Evolutionary conservation across 225 moss, liverwort and hornwort species (phyloP).

Genomic region (Pleurozium schreberi): DNA sequence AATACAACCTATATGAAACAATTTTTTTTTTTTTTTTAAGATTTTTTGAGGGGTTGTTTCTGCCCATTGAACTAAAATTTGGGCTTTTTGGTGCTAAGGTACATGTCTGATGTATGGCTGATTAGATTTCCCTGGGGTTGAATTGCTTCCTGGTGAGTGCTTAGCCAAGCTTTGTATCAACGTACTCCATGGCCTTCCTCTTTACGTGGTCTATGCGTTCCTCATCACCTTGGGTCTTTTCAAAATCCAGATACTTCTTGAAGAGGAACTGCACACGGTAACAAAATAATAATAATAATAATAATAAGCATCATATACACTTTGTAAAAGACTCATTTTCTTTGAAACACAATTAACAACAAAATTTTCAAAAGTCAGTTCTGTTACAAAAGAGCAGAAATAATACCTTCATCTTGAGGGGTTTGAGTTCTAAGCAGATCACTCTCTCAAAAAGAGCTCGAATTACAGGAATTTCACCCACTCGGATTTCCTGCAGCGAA

Average conservation of each 20-base stretch:
- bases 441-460: slow-evolving; percentile 89
- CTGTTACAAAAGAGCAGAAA: background rate
- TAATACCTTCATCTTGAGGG: slow-evolving; percentile 85
- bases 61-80: no score
- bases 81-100: background rate
- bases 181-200: slow-evolving; percentile 60
- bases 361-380: background rate
- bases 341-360: background rate
- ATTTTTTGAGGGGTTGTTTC: no score
- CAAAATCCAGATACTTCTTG: slow-evolving; percentile 95
- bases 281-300: no score
- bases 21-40: no score
- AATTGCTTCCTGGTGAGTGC: background rate
- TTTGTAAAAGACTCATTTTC: background rate
- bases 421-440: slow-evolving; percentile 72
- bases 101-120: background rate
- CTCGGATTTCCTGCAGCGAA: slow-evolving; percentile 63
- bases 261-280: slow-evolving; percentile 55
- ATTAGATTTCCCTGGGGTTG: background rate
- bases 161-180: slow-evolving; percentile 35
- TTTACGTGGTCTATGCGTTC: slow-evolving; percentile 70
- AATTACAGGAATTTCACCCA: slow-evolving; percentile 50
- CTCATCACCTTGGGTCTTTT: slow-evolving; percentile 68
- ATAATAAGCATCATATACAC: background rate
- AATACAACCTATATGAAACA: no score